These are phyloP conservation scores for Dictyostelium intermedium DNA, from an alignment of 78 protist genomes.

Conservation along the genomic window DNA sequence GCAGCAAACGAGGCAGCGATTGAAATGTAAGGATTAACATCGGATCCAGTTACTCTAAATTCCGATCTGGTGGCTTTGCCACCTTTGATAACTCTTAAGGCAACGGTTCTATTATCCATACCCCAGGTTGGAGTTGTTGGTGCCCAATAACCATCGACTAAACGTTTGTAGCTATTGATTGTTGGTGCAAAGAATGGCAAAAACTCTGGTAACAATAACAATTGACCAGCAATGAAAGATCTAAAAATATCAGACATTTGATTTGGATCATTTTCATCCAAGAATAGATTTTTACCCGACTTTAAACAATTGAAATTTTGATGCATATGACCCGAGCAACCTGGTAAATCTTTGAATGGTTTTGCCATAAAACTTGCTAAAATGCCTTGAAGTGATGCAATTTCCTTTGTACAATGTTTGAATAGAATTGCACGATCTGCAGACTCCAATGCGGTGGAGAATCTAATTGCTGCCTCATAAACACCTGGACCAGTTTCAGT, in stretches of 20 bases:
- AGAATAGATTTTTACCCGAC: constrained; percentile 5
- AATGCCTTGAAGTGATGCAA: constrained; percentile 55
- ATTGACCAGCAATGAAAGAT: constrained; percentile 76
- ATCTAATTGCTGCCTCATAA: constrained; percentile 75
- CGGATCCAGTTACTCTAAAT: constrained; percentile 72
- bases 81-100: constrained; percentile 62
- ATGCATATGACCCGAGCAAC: constrained; percentile 83
- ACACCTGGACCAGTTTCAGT: constrained; percentile 88
- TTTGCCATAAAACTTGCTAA: constrained; percentile 78
- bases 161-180: constrained; percentile 74
- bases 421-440: constrained; percentile 81
- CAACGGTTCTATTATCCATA: constrained; percentile 71
- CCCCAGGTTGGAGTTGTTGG: constrained; percentile 80
- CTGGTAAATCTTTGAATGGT: constrained; percentile 64
- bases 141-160: constrained; percentile 84
- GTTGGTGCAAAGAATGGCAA: constrained; percentile 83
- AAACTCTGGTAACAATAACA: constrained; percentile 66
- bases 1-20: constrained; percentile 82
- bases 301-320: constrained; percentile 43
- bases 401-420: constrained; percentile 60
- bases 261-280: constrained; percentile 19
- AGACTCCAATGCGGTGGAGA: constrained; percentile 44
- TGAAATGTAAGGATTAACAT: constrained; percentile 76
- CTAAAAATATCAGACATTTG: constrained; percentile 52
- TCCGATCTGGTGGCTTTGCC: constrained; percentile 72